A percentile compares a stretch with the other conserved stretches of the same genome.
phyloP scores from a whole-genome alignment of 306 rosid species.

The Castanea sativa region DNA sequence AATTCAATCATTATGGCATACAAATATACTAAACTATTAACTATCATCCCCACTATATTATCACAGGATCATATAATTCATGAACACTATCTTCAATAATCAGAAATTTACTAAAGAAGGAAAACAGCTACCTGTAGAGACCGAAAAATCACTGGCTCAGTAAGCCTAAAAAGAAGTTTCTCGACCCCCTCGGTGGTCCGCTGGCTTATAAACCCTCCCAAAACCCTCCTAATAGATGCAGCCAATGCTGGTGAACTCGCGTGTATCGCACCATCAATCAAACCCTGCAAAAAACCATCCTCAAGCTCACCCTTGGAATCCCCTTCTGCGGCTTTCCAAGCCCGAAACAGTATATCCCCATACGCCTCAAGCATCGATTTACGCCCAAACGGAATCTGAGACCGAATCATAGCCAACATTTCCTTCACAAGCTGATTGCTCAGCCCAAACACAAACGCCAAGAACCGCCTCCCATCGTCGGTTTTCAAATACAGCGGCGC shows the following conservation, averaged over 20 bases:
- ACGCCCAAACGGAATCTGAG: constrained; percentile 87
- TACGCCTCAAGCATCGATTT: constrained; percentile 86
- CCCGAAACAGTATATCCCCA: constrained; percentile 79
- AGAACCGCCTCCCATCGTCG: constrained; percentile 77
- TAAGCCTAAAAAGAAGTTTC: constrained; percentile 66
- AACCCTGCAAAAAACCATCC: constrained; percentile 69
- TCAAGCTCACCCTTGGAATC: constrained; percentile 52
- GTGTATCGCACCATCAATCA: constrained; percentile 67
- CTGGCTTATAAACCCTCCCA: constrained; percentile 80
- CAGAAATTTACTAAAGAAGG: neutral
- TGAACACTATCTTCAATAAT: neutral
- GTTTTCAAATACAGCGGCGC: constrained; percentile 72
- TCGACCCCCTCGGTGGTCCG: constrained; percentile 81
- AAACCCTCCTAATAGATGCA: constrained; percentile 71
- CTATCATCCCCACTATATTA: neutral
- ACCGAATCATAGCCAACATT: constrained; percentile 70
- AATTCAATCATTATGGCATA: neutral
- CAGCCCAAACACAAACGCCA: constrained; percentile 63
- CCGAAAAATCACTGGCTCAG: constrained; percentile 87
- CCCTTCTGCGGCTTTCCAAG: constrained; percentile 64
- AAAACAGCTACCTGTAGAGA: constrained; percentile 68
- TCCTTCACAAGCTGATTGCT: constrained; percentile 71
- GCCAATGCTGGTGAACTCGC: constrained; percentile 55
- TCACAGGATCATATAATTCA: neutral
- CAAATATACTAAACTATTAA: neutral